These are phyloP conservation scores for Mycena crocata DNA, from an alignment of 768 basidiomycete species.

Conservation along the genomic window DNA sequence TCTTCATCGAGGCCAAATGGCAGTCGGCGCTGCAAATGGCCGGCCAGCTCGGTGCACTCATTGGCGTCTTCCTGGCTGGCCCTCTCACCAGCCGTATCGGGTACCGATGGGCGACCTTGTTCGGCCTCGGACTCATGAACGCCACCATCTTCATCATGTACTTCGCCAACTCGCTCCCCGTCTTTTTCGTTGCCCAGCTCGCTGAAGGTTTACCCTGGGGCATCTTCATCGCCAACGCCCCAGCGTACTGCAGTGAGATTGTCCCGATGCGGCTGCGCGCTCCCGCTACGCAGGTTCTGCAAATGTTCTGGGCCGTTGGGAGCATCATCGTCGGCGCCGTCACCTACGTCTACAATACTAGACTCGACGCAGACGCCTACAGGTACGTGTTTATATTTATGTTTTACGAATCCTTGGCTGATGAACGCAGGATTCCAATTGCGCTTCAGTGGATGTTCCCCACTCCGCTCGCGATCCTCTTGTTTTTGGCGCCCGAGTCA, in stretches of 20 bases:
- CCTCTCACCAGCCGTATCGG: slow-evolving; percentile 32
- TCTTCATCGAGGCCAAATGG: slow-evolving; percentile 27
- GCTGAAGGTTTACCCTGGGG: slow-evolving; percentile 33
- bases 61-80: slow-evolving; percentile 32
- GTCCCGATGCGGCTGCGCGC: slow-evolving; percentile 33
- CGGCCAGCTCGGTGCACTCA: slow-evolving; percentile 34
- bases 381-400: slow-evolving; percentile 8
- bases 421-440: slow-evolving; percentile 29
- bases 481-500: slow-evolving; percentile 31
- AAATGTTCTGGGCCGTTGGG: slow-evolving; percentile 36
- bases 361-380: slow-evolving; percentile 24
- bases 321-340: slow-evolving; percentile 34
- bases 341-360: slow-evolving; percentile 31
- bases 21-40: slow-evolving; percentile 31
- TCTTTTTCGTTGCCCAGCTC: slow-evolving; percentile 31
- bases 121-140: slow-evolving; percentile 34
- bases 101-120: slow-evolving; percentile 32
- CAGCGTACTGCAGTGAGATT: slow-evolving; percentile 35
- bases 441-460: slow-evolving; percentile 35
- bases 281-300: slow-evolving; percentile 33
- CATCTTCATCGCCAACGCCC: slow-evolving; percentile 36
- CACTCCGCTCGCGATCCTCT: slow-evolving; percentile 31
- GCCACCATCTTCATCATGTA: slow-evolving; percentile 29
- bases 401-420: slow-evolving; percentile 3
- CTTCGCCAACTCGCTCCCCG: slow-evolving; percentile 27